Conservation (phyloP, 2,329 filamentous ascomycete genomes). For the Fusarium protoensiforme region DNA sequence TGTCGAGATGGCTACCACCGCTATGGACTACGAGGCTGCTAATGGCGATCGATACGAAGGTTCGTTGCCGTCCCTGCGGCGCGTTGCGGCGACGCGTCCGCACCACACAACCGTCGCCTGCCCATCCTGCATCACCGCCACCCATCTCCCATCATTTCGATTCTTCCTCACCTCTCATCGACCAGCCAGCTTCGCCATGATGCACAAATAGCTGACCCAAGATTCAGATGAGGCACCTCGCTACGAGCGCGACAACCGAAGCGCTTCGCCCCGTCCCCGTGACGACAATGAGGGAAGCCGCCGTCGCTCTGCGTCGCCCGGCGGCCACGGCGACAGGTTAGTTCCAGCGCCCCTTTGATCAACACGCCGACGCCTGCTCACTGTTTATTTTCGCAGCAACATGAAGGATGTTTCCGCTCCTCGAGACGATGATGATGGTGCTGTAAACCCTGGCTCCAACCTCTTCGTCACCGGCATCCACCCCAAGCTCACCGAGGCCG, state of each 20-base stretch:
- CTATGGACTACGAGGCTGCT: constrained; percentile 77
- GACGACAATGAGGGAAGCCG: constrained; percentile 69
- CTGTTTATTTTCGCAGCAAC: constrained; percentile 46
- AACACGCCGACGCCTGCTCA: constrained; percentile 14
- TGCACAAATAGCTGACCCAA: constrained; percentile 17
- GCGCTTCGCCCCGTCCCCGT: constrained; percentile 72
- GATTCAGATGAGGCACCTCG: constrained; percentile 70
- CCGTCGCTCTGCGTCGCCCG: constrained; percentile 72
- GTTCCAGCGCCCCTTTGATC: not conserved
- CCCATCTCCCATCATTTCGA: not conserved
- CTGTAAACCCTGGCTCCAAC: constrained; percentile 94
- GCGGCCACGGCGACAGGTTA: constrained; percentile 55
- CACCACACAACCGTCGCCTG: not conserved
- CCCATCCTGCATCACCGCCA: constrained; percentile 5
- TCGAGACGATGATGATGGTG: constrained; percentile 77
- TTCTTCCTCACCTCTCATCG: not conserved
- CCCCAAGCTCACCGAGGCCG: constrained; percentile 87
- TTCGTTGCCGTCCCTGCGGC: constrained; percentile 50
- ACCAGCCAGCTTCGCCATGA: not conserved
- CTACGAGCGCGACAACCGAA: constrained; percentile 74
- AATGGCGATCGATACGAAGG: constrained; percentile 75
- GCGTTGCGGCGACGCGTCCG: constrained; percentile 32
- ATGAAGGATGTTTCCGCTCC: constrained; percentile 65
- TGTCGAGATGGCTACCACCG: constrained; percentile 67
- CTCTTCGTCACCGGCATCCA: constrained; percentile 99